Evolutionary conservation across 2,329 filamentous ascomycete species (phyloP), one percentile per base, ranked within the genome.

Genomic region (Fusarium subtropicale): DNA sequence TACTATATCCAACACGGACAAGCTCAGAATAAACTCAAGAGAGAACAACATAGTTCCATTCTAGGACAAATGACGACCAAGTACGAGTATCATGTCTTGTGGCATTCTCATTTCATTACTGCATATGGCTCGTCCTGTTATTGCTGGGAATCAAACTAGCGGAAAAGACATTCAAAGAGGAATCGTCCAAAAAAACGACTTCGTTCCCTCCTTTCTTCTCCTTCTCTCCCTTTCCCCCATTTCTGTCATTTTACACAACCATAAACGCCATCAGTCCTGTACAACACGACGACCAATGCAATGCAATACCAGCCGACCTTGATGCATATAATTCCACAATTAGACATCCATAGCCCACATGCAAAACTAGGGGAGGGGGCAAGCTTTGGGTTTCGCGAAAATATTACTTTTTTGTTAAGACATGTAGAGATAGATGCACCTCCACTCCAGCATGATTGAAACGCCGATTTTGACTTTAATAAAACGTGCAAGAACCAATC

Each of bases 271-370:
- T 68, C 63, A 61, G 68, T 61, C 71, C 68, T 73, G 64, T 70
- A 69, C 67, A 75, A 58, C 63, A 69, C 57, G 63, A 71, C 64
- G 66, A 72, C 68, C 74, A 65, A 74, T 75, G 72, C 72, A 73
- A 76, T 76, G 71, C 72, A 74, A 73, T 67, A 71, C 70, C 66
- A 71, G 59, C 73, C 73, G 47, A 67, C 68, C 73, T 68, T 53
- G 64, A 75, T 75, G 73, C 71, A 73, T 60, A 74, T 79, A 73
- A 79, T 81, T 77, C 78, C 77, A 76, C 75, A 60, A 75, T 76
- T 74, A 56, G 70, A 68, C 69, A 66, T 67, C 74, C 68, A 54
- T 75, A 69, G 69, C 72, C 70, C 68, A 67, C 71, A 59, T 62
- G 60, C 62, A 66, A 67, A 66, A 66, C 52, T 64, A 33, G 33